Percentiles rank a stretch among this genome's conserved stretches.
Conservation (phyloP, 495 filamentous ascomycete species). For the Aspergillus sclerotiicarbonarius region DNA sequence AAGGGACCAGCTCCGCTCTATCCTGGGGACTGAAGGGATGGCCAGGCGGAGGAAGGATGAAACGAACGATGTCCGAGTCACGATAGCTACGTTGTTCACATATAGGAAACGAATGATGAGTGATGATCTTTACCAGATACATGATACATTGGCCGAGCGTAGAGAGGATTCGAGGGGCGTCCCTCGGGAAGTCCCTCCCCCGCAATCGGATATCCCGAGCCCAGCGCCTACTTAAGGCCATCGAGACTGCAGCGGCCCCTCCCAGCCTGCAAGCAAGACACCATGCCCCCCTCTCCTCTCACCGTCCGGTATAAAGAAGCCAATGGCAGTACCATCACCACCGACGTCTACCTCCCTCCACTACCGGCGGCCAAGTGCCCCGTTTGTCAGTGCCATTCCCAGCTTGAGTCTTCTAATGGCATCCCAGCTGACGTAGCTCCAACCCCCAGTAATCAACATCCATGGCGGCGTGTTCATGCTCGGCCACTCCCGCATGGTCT, state of each 20-base stretch:
- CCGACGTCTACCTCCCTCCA: conserved; percentile 35
- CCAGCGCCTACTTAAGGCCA: background rate
- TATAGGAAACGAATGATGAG: background rate
- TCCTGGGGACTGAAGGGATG: background rate
- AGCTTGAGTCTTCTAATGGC: background rate
- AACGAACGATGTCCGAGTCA: background rate
- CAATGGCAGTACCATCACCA: conserved; percentile 27
- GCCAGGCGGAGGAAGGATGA: conserved; percentile 10
- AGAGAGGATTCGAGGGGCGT: too few species aligned
- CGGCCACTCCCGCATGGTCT: conserved; percentile 34
- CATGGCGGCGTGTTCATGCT: conserved; percentile 44
- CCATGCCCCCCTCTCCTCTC: conserved; percentile 15
- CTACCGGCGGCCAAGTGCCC: conserved; percentile 15
- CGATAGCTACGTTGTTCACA: background rate
- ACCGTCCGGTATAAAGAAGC: conserved; percentile 31
- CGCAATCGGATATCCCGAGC: conserved; percentile 2
- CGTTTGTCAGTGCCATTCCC: conserved; percentile 24
- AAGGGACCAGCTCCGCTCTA: conserved; percentile 14
- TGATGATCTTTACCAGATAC: background rate
- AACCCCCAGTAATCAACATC: conserved; percentile 33
- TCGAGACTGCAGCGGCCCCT: background rate
- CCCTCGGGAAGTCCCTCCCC: background rate
- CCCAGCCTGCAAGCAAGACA: conserved; percentile 5
- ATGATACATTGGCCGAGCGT: too few species aligned
- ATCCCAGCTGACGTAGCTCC: conserved; percentile 1